These are phyloP conservation scores for Fusarium pininemorale DNA, from an alignment of 2,329 filamentous ascomycete genomes.

Conservation along the genomic window DNA sequence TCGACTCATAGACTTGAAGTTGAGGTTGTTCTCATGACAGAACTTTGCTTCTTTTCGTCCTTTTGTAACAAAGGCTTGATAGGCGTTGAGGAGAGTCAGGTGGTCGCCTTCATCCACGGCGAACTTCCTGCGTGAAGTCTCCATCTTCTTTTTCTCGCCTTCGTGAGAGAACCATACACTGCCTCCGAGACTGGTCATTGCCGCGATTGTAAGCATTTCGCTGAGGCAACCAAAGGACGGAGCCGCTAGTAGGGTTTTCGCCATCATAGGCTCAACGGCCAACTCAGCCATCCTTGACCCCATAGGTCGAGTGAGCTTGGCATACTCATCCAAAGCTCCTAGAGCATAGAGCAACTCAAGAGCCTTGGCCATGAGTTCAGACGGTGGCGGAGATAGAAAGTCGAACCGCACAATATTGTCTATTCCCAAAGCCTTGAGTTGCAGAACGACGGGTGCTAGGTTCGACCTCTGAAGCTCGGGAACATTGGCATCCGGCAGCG, in stretches of 20 bases:
- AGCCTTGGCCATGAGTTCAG: slow-evolving; percentile 84
- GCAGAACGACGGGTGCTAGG: slow-evolving; percentile 85
- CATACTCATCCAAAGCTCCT: slow-evolving; percentile 87
- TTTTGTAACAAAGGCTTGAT: slow-evolving; percentile 84
- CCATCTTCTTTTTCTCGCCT: slow-evolving; percentile 77
- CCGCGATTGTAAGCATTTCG: slow-evolving; percentile 90
- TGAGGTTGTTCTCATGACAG: slow-evolving; percentile 86
- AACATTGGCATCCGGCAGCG: slow-evolving; percentile 75
- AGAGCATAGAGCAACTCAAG: slow-evolving; percentile 88
- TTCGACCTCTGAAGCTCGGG: slow-evolving; percentile 95
- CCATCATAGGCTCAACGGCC: slow-evolving; percentile 95
- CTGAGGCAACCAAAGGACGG: slow-evolving; percentile 79
- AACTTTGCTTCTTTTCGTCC: slow-evolving; percentile 86
- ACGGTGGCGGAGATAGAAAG: slow-evolving; percentile 86
- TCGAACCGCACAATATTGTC: slow-evolving; percentile 93
- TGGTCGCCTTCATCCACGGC: slow-evolving; percentile 95
- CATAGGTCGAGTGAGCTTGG: slow-evolving; percentile 88
- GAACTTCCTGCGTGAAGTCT: slow-evolving; percentile 81
- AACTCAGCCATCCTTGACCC: slow-evolving; percentile 92
- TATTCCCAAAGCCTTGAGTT: slow-evolving; percentile 93
- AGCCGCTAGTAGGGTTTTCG: slow-evolving; percentile 82
- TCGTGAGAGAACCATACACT: slow-evolving; percentile 85
- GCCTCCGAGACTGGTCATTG: slow-evolving; percentile 89
- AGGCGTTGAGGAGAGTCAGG: slow-evolving; percentile 91
- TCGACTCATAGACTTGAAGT: slow-evolving; percentile 83